Percentiles rank a stretch among this genome's conserved stretches.
phyloP scores from a whole-genome alignment of 2,329 filamentous ascomycete species.

The Lasiodiplodia sp. region DNA sequence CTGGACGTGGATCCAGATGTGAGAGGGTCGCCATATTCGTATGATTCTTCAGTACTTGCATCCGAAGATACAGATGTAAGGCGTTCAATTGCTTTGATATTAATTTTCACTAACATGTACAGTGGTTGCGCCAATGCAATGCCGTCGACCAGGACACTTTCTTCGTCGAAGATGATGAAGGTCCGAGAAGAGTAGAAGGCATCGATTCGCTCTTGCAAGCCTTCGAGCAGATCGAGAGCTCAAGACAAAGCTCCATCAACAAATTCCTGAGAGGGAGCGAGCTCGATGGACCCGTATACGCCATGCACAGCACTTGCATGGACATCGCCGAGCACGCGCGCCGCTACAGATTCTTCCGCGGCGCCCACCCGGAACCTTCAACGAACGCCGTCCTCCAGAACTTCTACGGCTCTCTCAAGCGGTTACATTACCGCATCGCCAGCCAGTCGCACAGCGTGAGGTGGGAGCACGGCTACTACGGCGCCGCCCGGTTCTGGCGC shows the following conservation, averaged over 20 bases:
- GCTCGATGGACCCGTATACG: slow-evolving; percentile 3
- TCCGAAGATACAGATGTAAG: slow-evolving; percentile 9
- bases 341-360: neutral
- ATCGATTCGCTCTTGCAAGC: neutral
- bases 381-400: neutral
- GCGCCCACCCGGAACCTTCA: neutral
- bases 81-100: neutral
- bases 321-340: slow-evolving; percentile 4
- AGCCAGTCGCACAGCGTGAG: slow-evolving; percentile 5
- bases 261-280: slow-evolving; percentile 8
- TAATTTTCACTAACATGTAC: neutral
- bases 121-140: slow-evolving; percentile 11
- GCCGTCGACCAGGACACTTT: slow-evolving; percentile 15
- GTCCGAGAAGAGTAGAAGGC: neutral
- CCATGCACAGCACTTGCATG: slow-evolving; percentile 9
- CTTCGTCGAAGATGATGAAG: neutral
- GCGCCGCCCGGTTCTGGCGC: slow-evolving; percentile 15
- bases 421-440: slow-evolving; percentile 14
- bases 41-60: neutral
- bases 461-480: slow-evolving; percentile 25
- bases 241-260: neutral
- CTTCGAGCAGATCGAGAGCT: neutral
- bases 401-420: slow-evolving; percentile 9
- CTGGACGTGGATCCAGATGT: slow-evolving; percentile 8
- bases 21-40: slow-evolving; percentile 8